phyloP scores from a whole-genome alignment of 2,329 filamentous ascomycete species.

The Dactylellina sp. region DNA sequence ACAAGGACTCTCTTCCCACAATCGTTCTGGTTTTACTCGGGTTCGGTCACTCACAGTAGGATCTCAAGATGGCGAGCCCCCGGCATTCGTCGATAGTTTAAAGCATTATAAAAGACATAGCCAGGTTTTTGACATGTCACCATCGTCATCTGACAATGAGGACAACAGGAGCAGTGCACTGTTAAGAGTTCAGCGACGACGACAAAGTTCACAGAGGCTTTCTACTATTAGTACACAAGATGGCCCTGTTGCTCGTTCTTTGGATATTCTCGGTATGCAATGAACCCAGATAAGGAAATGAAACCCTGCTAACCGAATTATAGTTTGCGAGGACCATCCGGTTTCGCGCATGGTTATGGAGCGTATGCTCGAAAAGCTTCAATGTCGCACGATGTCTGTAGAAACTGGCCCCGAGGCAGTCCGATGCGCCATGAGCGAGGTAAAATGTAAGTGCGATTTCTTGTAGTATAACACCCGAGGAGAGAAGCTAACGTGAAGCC shows the following conservation, averaged over 20 bases:
- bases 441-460: constrained; percentile 72
- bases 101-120: constrained; percentile 86
- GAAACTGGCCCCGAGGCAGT: constrained; percentile 91
- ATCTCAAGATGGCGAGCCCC: constrained; percentile 88
- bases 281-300: background rate
- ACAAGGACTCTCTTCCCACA: constrained; percentile 52
- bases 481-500: constrained; percentile 33
- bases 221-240: constrained; percentile 90
- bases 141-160: constrained; percentile 97
- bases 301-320: constrained; percentile 2
- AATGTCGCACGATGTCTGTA: constrained; percentile 92
- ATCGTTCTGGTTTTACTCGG: constrained; percentile 68
- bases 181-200: constrained; percentile 87
- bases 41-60: constrained; percentile 91
- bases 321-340: constrained; percentile 95
- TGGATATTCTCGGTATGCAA: constrained; percentile 77
- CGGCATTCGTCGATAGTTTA: constrained; percentile 74
- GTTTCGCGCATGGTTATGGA: constrained; percentile 99
- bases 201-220: constrained; percentile 94
- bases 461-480: background rate
- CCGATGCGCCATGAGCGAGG: constrained; percentile 92
- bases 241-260: constrained; percentile 84
- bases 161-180: constrained; percentile 90
- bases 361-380: constrained; percentile 91
- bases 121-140: constrained; percentile 95